phyloP scores from a whole-genome alignment of 2,329 filamentous ascomycete species.

The Cladosporium sp. region DNA sequence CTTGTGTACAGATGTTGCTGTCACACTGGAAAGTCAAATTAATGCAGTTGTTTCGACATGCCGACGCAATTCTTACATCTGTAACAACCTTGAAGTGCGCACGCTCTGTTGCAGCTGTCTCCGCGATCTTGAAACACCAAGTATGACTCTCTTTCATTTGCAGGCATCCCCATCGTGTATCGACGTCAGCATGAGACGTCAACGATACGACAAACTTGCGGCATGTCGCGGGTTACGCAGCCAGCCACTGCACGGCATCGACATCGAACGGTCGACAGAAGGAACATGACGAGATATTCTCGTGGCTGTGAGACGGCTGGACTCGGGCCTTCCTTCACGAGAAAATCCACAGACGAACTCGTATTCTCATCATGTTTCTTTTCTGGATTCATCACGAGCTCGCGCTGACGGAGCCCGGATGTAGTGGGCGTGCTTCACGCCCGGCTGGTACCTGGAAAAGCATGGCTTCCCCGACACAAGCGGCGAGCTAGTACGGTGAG shows the following conservation, averaged over 20 bases:
- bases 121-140: neutral
- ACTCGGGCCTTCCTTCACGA: constrained; percentile 9
- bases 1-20: neutral
- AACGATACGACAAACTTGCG: neutral
- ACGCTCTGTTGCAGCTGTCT: neutral
- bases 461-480: constrained; percentile 5
- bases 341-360: neutral
- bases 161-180: neutral
- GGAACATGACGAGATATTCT: neutral
- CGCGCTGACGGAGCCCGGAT: neutral
- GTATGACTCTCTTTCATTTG: neutral
- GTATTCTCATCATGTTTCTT: constrained; percentile 8
- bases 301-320: constrained; percentile 1
- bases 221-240: neutral
- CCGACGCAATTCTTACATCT: neutral
- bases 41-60: neutral
- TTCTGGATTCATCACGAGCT: neutral
- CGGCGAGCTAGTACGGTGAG: constrained; percentile 4
- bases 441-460: constrained; percentile 3
- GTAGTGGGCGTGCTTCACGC: constrained; percentile 3
- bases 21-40: neutral
- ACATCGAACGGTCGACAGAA: neutral
- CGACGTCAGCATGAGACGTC: neutral
- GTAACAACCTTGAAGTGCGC: neutral
- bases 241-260: neutral